phyloP scores from a whole-genome alignment of 2,329 filamentous ascomycete genomes.

The Paecilomyces fulvus region DNA sequence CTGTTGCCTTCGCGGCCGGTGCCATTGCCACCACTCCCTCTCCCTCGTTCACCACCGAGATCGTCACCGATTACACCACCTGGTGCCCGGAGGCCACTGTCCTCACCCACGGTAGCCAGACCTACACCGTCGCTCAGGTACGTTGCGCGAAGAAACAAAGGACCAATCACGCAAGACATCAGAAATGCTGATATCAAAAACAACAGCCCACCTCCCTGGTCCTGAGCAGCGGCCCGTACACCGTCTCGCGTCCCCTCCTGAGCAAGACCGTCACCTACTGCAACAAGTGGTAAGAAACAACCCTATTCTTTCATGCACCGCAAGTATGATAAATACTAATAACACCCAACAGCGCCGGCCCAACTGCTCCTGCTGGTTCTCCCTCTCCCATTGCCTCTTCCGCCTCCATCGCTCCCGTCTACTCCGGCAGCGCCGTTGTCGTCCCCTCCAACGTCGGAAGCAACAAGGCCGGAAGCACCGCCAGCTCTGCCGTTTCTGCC shows the following conservation, averaged over 20 bases:
- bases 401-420: slow-evolving; percentile 7
- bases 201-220: slow-evolving; percentile 57
- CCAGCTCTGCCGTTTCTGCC: slow-evolving; percentile 10
- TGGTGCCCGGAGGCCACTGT: slow-evolving; percentile 62
- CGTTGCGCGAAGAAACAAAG: slow-evolving; percentile 10
- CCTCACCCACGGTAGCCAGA: slow-evolving; percentile 55
- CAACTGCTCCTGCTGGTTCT: slow-evolving; percentile 13
- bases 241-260: slow-evolving; percentile 44
- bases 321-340: slow-evolving; percentile 1
- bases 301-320: slow-evolving; percentile 1
- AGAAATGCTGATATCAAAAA: background rate
- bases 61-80: slow-evolving; percentile 59
- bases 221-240: slow-evolving; percentile 66
- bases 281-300: slow-evolving; percentile 30
- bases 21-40: slow-evolving; percentile 19
- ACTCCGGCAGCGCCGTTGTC: slow-evolving; percentile 13
- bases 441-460: slow-evolving; percentile 8
- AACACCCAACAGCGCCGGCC: slow-evolving; percentile 11
- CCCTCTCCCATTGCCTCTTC: no score
- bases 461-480: slow-evolving; percentile 13
- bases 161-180: background rate
- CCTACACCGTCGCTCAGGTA: slow-evolving; percentile 62
- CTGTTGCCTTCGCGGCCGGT: slow-evolving; percentile 31
- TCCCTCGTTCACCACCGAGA: slow-evolving; percentile 50
- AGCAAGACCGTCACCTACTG: slow-evolving; percentile 46